Evolutionary conservation across 768 basidiomycete species (phyloP).

Genomic region (Suillus sp.): DNA sequence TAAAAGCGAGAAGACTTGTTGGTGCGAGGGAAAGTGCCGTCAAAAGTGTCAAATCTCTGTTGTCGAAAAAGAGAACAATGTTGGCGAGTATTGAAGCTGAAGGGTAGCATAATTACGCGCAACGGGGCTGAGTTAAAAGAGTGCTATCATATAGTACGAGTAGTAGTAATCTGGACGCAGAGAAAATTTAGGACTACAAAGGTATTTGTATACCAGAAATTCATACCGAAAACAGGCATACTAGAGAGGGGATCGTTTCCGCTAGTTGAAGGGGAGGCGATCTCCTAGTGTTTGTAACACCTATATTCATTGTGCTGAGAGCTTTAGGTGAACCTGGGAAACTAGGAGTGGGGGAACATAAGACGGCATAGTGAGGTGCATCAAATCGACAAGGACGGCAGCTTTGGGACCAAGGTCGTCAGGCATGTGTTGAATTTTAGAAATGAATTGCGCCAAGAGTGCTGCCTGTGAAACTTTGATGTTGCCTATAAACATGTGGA

Average conservation of each 20-base stretch:
- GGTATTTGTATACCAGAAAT: neutral
- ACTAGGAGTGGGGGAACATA: neutral
- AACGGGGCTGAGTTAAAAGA: neutral
- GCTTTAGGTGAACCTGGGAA: neutral
- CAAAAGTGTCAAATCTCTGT: slow-evolving; percentile 56
- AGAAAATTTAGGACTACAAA: neutral
- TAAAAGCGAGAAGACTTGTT: slow-evolving; percentile 67
- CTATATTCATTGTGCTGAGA: neutral
- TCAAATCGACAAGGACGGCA: neutral
- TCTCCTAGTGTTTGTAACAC: neutral
- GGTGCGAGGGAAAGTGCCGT: slow-evolving; percentile 71
- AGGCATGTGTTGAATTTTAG: too few species aligned
- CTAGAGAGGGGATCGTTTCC: neutral
- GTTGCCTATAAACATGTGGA: neutral
- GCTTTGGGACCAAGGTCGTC: neutral
- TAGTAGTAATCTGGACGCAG: neutral
- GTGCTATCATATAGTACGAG: neutral
- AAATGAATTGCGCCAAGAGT: neutral
- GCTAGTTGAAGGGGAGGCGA: neutral
- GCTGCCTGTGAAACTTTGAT: neutral
- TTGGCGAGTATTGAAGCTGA: neutral
- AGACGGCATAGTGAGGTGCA: neutral
- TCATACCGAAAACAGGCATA: neutral
- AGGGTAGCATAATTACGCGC: neutral
- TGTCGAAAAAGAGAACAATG: slow-evolving; percentile 41